Percentiles rank a stretch among this genome's conserved stretches.
Evolutionary conservation across 106 monocot genomes (phyloP).

Genomic region (Dendrobium nobile): DNA sequence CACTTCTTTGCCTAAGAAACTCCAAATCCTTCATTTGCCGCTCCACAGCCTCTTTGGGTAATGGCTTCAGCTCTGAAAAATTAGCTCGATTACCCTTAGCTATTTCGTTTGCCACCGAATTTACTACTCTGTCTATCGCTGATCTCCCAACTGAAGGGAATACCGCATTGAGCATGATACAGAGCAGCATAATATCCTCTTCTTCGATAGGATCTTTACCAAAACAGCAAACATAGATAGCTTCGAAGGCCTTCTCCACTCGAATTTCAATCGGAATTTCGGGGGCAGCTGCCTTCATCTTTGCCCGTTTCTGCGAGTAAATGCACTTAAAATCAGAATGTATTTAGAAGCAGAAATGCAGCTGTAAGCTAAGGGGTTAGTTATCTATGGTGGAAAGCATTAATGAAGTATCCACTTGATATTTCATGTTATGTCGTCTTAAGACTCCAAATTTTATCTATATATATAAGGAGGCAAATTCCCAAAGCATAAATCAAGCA

Average conservation of each 20-base stretch:
- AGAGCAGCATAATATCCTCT: slow-evolving; percentile 60
- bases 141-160: slow-evolving; percentile 60
- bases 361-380: too few species aligned
- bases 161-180: slow-evolving; percentile 55
- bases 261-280: slow-evolving; percentile 80
- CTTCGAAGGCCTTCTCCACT: slow-evolving; percentile 86
- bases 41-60: slow-evolving; percentile 69
- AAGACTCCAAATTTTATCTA: too few species aligned
- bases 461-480: too few species aligned
- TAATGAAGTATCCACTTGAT: too few species aligned
- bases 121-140: slow-evolving; percentile 44
- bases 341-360: neutral
- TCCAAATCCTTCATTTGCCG: slow-evolving; percentile 85
- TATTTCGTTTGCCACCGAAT: slow-evolving; percentile 34
- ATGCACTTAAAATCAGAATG: neutral
- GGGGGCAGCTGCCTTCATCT: slow-evolving; percentile 38
- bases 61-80: slow-evolving; percentile 39
- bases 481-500: too few species aligned
- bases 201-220: slow-evolving; percentile 75
- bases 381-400: too few species aligned
- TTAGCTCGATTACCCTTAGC: slow-evolving; percentile 41
- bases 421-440: too few species aligned
- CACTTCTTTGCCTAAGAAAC: slow-evolving; percentile 58
- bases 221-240: slow-evolving; percentile 83
- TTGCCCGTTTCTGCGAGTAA: slow-evolving; percentile 62